These are phyloP conservation scores for Cercospora sp. DNA, from an alignment of 2,329 filamentous ascomycete species.

Conservation along the genomic window DNA sequence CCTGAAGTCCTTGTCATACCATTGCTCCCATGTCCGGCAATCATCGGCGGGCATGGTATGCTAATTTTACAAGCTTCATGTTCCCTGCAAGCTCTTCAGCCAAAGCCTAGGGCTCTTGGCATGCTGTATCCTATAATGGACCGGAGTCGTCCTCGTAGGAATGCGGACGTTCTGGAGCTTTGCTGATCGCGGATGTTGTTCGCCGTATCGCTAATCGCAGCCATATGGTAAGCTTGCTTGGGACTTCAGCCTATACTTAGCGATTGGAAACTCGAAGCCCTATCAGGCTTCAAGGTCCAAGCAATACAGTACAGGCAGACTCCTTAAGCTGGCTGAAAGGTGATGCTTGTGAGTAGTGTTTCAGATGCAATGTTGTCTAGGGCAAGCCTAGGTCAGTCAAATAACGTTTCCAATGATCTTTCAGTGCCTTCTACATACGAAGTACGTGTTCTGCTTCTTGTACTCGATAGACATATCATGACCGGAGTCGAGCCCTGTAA, in stretches of 20 bases:
- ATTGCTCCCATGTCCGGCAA: background rate
- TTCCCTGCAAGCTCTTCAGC: background rate
- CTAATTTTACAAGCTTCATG: slow-evolving; percentile 6
- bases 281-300: background rate
- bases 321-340: background rate
- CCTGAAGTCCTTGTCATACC: slow-evolving; percentile 4
- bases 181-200: background rate
- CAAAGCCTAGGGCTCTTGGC: background rate
- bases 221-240: background rate
- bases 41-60: background rate
- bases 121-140: background rate
- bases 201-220: background rate
- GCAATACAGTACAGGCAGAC: background rate
- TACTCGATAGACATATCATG: background rate
- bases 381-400: background rate
- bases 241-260: background rate
- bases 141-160: background rate
- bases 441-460: background rate
- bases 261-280: rapidly evolving
- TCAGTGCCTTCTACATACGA: background rate
- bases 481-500: too few species aligned
- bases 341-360: background rate
- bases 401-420: background rate
- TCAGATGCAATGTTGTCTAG: background rate
- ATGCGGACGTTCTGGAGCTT: background rate